Conservation (phyloP, 1,139 yeast species). For the Kodamaea sp. region DNA sequence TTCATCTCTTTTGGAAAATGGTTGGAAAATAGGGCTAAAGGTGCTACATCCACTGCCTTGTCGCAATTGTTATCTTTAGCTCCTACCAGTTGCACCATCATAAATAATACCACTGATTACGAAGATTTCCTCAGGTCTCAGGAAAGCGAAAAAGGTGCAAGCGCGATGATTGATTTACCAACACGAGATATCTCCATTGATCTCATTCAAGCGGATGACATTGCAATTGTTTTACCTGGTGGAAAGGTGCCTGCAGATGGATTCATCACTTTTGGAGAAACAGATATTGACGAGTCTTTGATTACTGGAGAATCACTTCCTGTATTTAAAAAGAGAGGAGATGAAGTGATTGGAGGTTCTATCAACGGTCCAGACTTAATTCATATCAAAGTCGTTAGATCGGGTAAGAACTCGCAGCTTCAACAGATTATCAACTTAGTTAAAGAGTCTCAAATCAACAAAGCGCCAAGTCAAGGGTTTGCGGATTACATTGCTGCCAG, state of each 20-base stretch:
- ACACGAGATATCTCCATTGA: constrained; percentile 59
- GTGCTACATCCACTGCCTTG: constrained; percentile 88
- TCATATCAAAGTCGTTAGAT: constrained; percentile 63
- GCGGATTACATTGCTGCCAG: constrained; percentile 85
- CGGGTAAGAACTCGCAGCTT: constrained; percentile 84
- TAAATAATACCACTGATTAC: constrained; percentile 41
- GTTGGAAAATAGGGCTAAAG: constrained; percentile 89
- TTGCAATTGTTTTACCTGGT: constrained; percentile 81
- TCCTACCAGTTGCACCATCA: constrained; percentile 73
- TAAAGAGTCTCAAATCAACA: constrained; percentile 82
- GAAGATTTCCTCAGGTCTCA: constrained; percentile 20
- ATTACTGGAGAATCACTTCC: constrained; percentile 90
- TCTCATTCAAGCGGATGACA: constrained; percentile 73
- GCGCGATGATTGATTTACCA: constrained; percentile 16
- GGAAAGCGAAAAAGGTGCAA: constrained; percentile 3
- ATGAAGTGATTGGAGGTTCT: constrained; percentile 83
- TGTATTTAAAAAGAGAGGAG: constrained; percentile 60
- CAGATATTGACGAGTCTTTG: constrained; percentile 85
- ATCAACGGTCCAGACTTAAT: constrained; percentile 78
- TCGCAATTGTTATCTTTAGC: constrained; percentile 77
- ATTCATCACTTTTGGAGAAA: constrained; percentile 65
- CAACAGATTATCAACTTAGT: constrained; percentile 86
- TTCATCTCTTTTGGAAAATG: constrained; percentile 89
- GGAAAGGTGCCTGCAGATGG: constrained; percentile 94
- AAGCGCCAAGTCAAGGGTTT: constrained; percentile 87